Conservation (phyloP, 768 basidiomycete species). For the Boletus sp. region DNA sequence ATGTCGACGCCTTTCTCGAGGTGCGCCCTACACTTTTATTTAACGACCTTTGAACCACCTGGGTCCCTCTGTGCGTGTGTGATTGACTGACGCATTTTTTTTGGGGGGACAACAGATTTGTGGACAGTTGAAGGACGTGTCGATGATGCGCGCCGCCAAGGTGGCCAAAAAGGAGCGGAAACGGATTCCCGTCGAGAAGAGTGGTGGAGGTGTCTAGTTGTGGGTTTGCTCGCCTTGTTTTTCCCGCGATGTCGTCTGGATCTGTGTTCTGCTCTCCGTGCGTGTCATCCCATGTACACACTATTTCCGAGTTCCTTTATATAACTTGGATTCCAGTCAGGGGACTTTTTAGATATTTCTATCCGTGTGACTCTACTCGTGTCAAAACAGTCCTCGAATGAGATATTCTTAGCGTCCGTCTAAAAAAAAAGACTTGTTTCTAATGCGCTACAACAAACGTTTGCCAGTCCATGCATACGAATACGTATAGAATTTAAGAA, state of each 20-base stretch:
- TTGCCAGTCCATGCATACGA: neutral
- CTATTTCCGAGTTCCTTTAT: neutral
- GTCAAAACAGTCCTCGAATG: too few relatives aligned
- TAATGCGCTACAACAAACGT: too few relatives aligned
- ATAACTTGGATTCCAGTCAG: too few relatives aligned
- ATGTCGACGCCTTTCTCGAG: conserved; percentile 87
- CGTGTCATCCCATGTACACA: neutral
- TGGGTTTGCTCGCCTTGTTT: neutral
- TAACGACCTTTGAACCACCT: too few relatives aligned
- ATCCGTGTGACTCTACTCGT: too few relatives aligned
- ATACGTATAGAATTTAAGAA: neutral
- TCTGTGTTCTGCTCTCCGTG: too few relatives aligned
- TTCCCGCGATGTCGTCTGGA: neutral
- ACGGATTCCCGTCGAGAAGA: conserved; percentile 46
- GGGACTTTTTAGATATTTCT: too few relatives aligned
- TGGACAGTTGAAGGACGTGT: conserved; percentile 66
- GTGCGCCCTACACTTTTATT: conserved; percentile 23
- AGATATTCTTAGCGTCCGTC: too few relatives aligned
- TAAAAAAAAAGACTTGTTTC: too few relatives aligned
- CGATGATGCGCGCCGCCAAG: conserved; percentile 41
- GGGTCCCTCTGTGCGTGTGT: conserved; percentile 20
- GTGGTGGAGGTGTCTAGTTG: conserved; percentile 29
- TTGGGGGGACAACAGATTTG: conserved; percentile 49
- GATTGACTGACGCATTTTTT: conserved; percentile 21
- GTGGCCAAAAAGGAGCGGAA: conserved; percentile 35